A percentile compares a stretch with the other conserved stretches of the same genome.
Evolutionary conservation across 495 filamentous ascomycete species (phyloP).

Genomic region (Talaromyces nanjingensis): DNA sequence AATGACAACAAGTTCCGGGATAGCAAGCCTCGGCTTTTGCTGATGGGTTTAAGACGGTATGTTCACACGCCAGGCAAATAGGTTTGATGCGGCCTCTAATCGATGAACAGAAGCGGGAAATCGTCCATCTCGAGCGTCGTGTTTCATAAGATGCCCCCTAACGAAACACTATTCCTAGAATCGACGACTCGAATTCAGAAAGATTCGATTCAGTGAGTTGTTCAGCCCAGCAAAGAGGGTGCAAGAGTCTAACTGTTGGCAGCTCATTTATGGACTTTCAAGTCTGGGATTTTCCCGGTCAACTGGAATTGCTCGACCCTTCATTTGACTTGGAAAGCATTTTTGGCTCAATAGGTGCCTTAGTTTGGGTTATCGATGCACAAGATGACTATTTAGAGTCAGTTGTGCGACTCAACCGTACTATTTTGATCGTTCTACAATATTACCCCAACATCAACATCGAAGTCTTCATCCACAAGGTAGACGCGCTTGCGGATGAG

Average conservation of each 20-base stretch:
- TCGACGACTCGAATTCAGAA: slow-evolving; percentile 89
- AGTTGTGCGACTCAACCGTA: slow-evolving; percentile 75
- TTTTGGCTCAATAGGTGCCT: slow-evolving; percentile 84
- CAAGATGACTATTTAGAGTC: slow-evolving; percentile 95
- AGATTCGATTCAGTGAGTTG: slow-evolving; percentile 77
- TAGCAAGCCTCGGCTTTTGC: slow-evolving; percentile 75
- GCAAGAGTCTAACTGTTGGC: not conserved
- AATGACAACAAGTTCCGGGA: slow-evolving; percentile 30
- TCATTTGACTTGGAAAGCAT: slow-evolving; percentile 85
- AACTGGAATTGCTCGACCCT: slow-evolving; percentile 81
- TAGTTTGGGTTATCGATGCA: slow-evolving; percentile 98
- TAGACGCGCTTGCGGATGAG: slow-evolving; percentile 90
- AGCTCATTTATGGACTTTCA: slow-evolving; percentile 99
- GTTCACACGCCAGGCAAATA: slow-evolving; percentile 9
- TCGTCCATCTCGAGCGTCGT: slow-evolving; percentile 97
- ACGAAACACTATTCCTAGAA: slow-evolving; percentile 90
- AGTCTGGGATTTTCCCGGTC: slow-evolving; percentile 93
- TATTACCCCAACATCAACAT: slow-evolving; percentile 88
- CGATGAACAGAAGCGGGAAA: slow-evolving; percentile 71
- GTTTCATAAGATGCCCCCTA: slow-evolving; percentile 93
- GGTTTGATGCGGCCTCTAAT: not conserved
- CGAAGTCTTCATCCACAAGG: slow-evolving; percentile 97
- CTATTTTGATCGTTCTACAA: slow-evolving; percentile 79
- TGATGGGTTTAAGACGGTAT: slow-evolving; percentile 95
- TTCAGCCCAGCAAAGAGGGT: too few relatives aligned